These are phyloP conservation scores for Paramecium octaurelia DNA, from an alignment of 73 alveolate species.

Conservation along the genomic window DNA sequence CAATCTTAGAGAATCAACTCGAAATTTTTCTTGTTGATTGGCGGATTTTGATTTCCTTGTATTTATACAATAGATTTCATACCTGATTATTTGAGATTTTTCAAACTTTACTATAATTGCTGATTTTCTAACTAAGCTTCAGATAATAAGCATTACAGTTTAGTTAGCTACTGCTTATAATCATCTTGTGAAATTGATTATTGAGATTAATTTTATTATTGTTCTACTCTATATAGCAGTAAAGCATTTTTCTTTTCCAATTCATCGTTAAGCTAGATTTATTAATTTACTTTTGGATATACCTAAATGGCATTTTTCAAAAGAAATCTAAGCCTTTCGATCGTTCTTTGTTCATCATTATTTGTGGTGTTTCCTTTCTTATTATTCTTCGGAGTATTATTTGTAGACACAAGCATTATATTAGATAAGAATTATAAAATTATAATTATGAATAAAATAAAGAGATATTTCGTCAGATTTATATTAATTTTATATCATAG, in stretches of 20 bases:
- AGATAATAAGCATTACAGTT: background rate
- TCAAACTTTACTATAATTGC: background rate
- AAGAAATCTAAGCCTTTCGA: background rate
- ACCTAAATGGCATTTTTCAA: slow-evolving; percentile 17
- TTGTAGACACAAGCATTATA: background rate
- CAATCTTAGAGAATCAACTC: background rate
- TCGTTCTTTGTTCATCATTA: background rate
- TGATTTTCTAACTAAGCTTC: background rate
- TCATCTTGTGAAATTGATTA: background rate
- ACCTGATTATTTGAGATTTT: background rate
- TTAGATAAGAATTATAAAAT: background rate
- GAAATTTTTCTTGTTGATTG: background rate
- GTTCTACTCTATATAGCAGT: background rate
- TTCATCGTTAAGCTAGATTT: background rate
- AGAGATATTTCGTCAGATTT: background rate
- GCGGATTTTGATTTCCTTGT: background rate
- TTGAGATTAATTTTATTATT: background rate
- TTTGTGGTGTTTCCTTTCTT: background rate
- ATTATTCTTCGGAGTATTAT: background rate
- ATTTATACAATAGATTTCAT: background rate
- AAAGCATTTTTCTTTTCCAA: background rate
- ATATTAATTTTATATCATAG: background rate
- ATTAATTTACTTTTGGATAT: background rate
- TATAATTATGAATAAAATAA: background rate
- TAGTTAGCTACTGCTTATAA: background rate